phyloP scores from a whole-genome alignment of 1,284 basidiomycete genomes.

The Takashimella tepidaria region DNA sequence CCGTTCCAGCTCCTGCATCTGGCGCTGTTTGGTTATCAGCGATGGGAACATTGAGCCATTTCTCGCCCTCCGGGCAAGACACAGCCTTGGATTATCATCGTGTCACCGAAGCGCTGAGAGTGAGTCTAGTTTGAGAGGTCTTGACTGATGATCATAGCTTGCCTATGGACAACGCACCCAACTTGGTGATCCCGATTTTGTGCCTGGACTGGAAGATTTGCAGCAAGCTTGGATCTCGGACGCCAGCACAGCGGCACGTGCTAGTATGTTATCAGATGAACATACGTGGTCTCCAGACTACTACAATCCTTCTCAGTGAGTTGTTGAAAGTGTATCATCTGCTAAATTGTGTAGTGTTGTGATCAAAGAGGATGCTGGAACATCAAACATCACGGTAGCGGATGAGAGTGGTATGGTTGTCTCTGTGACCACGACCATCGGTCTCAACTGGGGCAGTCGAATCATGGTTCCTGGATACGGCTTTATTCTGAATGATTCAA shows the following conservation, averaged over 20 bases:
- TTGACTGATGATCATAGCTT: constrained; percentile 14
- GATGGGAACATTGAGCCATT: constrained; percentile 28
- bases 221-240: constrained; percentile 23
- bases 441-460: constrained; percentile 34
- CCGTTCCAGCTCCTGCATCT: constrained; percentile 38
- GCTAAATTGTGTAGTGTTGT: constrained; percentile 15
- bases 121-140: constrained; percentile 16
- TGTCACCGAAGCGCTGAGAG: constrained; percentile 31
- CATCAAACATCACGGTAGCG: constrained; percentile 39
- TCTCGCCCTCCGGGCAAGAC: constrained; percentile 12
- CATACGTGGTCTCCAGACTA: constrained; percentile 24
- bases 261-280: constrained; percentile 24
- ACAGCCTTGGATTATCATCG: constrained; percentile 26
- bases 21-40: constrained; percentile 36
- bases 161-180: constrained; percentile 39
- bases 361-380: constrained; percentile 36
- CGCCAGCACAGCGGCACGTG: constrained; percentile 6
- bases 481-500: constrained; percentile 41
- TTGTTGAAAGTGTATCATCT: not conserved
- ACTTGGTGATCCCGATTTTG: constrained; percentile 39
- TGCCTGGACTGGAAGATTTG: constrained; percentile 22
- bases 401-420: constrained; percentile 35
- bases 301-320: constrained; percentile 27
- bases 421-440: constrained; percentile 42
- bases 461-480: constrained; percentile 42